Conservation (phyloP, 208 protist genomes). For the Leishmania martiniquensis region DNA sequence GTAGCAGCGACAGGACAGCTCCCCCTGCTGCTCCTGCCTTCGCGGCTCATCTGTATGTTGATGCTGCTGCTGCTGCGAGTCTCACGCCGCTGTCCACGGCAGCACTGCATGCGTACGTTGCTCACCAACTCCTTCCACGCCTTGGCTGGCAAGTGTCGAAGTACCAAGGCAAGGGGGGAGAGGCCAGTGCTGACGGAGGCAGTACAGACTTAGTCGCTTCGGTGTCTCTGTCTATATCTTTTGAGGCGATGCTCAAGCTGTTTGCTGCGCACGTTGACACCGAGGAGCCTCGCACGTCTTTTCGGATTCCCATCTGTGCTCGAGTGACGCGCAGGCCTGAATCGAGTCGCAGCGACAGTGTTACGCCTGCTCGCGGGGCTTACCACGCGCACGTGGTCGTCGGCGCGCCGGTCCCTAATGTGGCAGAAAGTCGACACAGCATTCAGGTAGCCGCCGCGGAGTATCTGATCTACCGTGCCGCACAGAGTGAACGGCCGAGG, state of each 20-base stretch:
- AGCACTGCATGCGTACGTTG: constrained; percentile 21
- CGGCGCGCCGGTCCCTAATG: constrained; percentile 28
- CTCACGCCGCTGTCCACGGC: constrained; percentile 10
- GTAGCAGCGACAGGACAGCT: background rate
- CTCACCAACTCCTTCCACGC: constrained; percentile 23
- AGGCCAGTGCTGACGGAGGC: background rate
- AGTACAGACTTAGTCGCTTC: constrained; percentile 8
- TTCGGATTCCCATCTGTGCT: constrained; percentile 26
- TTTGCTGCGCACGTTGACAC: constrained; percentile 36
- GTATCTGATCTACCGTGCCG: constrained; percentile 10
- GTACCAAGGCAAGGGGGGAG: background rate
- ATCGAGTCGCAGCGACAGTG: background rate
- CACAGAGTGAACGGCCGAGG: background rate
- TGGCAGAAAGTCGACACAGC: constrained; percentile 35
- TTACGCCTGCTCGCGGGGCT: background rate
- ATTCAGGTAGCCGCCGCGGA: constrained; percentile 28
- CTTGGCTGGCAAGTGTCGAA: constrained; percentile 23
- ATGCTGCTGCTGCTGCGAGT: background rate
- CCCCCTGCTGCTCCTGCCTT: background rate
- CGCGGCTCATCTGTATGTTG: background rate
- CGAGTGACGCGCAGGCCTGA: constrained; percentile 5
- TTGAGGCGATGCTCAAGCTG: constrained; percentile 27
- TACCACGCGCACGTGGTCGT: constrained; percentile 32
- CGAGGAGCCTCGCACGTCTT: constrained; percentile 35
- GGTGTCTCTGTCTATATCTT: constrained; percentile 22